A percentile compares a stretch with the other conserved stretches of the same genome.
phyloP scores from a whole-genome alignment of 2,329 filamentous ascomycete species.

The Leptodontidium sp. region DNA sequence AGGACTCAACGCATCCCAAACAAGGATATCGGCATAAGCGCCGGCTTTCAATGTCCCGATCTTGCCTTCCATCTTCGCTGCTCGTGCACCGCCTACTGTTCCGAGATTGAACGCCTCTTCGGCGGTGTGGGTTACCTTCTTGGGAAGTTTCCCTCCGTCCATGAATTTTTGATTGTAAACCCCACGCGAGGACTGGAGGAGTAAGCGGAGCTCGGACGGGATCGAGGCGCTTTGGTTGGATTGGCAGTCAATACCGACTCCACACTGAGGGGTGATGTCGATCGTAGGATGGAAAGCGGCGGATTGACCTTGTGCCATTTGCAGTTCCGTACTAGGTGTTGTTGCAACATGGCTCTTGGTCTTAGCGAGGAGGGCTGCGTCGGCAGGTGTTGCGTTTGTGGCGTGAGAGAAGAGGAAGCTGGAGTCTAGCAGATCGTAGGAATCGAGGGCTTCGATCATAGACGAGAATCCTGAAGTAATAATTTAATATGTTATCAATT shows the following conservation, averaged over 20 bases:
- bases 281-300: constrained; percentile 44
- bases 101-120: constrained; percentile 58
- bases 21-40: constrained; percentile 56
- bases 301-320: constrained; percentile 54
- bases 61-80: constrained; percentile 51
- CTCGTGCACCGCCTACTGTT: constrained; percentile 56
- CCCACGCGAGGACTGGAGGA: constrained; percentile 46
- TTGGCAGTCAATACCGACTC: constrained; percentile 49
- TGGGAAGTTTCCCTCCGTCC: constrained; percentile 39
- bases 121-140: constrained; percentile 45
- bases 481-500: neutral
- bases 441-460: constrained; percentile 41
- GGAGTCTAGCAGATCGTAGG: constrained; percentile 52
- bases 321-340: constrained; percentile 59
- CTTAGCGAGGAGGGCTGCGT: constrained; percentile 48
- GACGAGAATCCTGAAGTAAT: constrained; percentile 9
- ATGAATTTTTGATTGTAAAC: constrained; percentile 45
- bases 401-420: constrained; percentile 54
- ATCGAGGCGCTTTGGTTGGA: constrained; percentile 45
- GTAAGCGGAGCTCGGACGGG: constrained; percentile 47
- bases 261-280: constrained; percentile 44
- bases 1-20: constrained; percentile 54
- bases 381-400: constrained; percentile 45
- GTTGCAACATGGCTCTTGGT: constrained; percentile 51
- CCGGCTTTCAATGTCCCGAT: constrained; percentile 57